phyloP scores from a whole-genome alignment of 2,329 filamentous ascomycete species.

The Monilinia polystroma region DNA sequence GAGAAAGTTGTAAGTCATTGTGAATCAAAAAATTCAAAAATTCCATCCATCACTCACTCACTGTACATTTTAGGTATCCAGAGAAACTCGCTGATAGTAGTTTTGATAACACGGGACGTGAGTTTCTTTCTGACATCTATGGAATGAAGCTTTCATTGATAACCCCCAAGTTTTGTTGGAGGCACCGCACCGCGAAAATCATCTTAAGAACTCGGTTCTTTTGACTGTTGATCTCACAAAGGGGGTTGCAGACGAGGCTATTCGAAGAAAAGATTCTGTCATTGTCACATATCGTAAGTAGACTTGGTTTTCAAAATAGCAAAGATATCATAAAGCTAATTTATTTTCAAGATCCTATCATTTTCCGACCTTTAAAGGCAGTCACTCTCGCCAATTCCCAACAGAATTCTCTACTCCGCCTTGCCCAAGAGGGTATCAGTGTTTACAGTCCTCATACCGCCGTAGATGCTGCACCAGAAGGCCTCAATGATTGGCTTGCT shows the following conservation, averaged over 20 bases:
- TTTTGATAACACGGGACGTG: slow-evolving; percentile 92
- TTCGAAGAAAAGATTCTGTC: slow-evolving; percentile 70
- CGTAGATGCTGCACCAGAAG: slow-evolving; percentile 79
- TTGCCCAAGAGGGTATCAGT: slow-evolving; percentile 84
- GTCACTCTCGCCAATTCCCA: slow-evolving; percentile 82
- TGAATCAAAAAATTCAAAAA: slow-evolving; percentile 13
- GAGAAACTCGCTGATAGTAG: slow-evolving; percentile 83
- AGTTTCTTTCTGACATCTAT: slow-evolving; percentile 17
- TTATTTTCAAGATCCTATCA: slow-evolving; percentile 74
- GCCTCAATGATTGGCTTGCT: slow-evolving; percentile 92
- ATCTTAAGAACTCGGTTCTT: slow-evolving; percentile 66
- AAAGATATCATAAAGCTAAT: slow-evolving; percentile 16
- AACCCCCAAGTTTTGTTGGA: slow-evolving; percentile 60
- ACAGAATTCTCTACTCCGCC: slow-evolving; percentile 77
- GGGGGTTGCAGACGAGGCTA: slow-evolving; percentile 86
- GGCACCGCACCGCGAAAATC: slow-evolving; percentile 59
- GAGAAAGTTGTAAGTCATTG: slow-evolving; percentile 67
- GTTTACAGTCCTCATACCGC: slow-evolving; percentile 97
- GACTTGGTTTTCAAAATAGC: slow-evolving; percentile 1
- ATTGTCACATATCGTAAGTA: slow-evolving; percentile 83
- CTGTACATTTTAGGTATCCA: slow-evolving; percentile 66
- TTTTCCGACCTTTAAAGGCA: slow-evolving; percentile 89
- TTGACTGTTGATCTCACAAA: slow-evolving; percentile 89
- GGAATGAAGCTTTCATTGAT: slow-evolving; percentile 21
- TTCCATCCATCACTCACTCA: background rate